A percentile compares a stretch with the other conserved stretches of the same genome.
phyloP scores from a whole-genome alignment of 768 basidiomycete genomes.

The Leccinum sublutescens region DNA sequence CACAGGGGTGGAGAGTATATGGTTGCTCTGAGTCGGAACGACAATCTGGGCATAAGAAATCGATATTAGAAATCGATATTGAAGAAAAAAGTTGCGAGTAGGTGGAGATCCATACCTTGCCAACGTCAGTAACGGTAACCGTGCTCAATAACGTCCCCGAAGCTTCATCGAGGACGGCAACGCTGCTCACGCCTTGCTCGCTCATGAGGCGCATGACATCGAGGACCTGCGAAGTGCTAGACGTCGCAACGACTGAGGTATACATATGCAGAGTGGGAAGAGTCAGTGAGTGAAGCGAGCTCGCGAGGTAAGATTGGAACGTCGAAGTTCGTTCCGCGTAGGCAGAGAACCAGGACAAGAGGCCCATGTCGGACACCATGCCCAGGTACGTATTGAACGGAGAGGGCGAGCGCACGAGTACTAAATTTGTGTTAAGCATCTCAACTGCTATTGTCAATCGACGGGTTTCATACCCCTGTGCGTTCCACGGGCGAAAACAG shows the following conservation, averaged over 20 bases:
- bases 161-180: conserved; percentile 73
- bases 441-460: background rate
- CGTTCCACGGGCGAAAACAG: conserved; percentile 65
- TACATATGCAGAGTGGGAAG: conserved; percentile 68
- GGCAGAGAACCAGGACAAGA: conserved; percentile 66
- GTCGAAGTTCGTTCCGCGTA: conserved; percentile 45
- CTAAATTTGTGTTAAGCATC: conserved; percentile 32
- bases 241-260: conserved; percentile 59
- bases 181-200: conserved; percentile 79
- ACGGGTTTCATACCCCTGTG: conserved; percentile 56
- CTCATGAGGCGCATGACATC: conserved; percentile 87
- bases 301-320: conserved; percentile 43
- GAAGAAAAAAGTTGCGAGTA: background rate
- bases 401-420: conserved; percentile 51
- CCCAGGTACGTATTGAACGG: conserved; percentile 54
- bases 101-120: conserved; percentile 48
- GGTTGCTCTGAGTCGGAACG: conserved; percentile 77
- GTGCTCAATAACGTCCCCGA: conserved; percentile 64
- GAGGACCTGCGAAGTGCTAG: conserved; percentile 60
- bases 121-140: conserved; percentile 81
- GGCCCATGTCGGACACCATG: conserved; percentile 70
- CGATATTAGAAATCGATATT: background rate
- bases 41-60: conserved; percentile 50
- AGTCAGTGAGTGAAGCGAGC: conserved; percentile 52
- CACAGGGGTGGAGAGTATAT: conserved; percentile 66